Evolutionary conservation across 495 filamentous ascomycete genomes (phyloP), one percentile per base, ranked within the genome.

Genomic region (Lichenothelia convexa): DNA sequence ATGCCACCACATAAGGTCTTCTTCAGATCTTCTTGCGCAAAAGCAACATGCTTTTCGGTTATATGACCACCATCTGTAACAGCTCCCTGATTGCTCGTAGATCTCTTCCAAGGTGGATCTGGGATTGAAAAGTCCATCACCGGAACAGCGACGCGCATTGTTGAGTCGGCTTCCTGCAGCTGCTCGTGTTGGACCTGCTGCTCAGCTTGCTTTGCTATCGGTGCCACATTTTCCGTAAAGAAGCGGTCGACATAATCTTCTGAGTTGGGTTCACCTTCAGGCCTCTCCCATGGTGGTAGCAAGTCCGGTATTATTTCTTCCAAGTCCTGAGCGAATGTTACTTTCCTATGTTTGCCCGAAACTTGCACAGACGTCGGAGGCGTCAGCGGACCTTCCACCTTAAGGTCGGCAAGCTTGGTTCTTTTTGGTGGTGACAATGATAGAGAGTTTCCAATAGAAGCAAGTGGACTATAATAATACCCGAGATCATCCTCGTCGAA

Each of bases 61-160:
- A 36, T 36, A 8, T 9, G 37, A 17, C 15, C 27, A 32, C 8
- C 16, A 12, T 42, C 26, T 38, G 30, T 17, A 17, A 31, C 1
- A n/a, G n/a, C n/a, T 18, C 18, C 2, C 16, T 11, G n/a, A 13
- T 35, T 36, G 35, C 18, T 15, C 17, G 23, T 29, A 32, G 30
- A 39, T n/a, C 38, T 18, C 21, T 61, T 58, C 74, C 75, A 80
- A 2, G 70, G 72, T 7, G 68, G 56, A 3, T 45, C 46, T 4
- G 67, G 65, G 16, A 68, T 48, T 0, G 65, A 67, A 39, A 78
- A 72, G 34, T 79, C 74, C 57, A 78, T 56, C 1, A 62, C 36
- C 0, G 74, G 75, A 15, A 79, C 61, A 18, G 60, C 42, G 13
- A 78, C 53, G 36, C 77, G 61, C 21, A 58, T 56, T 6, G 62